phyloP scores from a whole-genome alignment of 164 flowering plant genomes.

The Nelumbo lutea region DNA sequence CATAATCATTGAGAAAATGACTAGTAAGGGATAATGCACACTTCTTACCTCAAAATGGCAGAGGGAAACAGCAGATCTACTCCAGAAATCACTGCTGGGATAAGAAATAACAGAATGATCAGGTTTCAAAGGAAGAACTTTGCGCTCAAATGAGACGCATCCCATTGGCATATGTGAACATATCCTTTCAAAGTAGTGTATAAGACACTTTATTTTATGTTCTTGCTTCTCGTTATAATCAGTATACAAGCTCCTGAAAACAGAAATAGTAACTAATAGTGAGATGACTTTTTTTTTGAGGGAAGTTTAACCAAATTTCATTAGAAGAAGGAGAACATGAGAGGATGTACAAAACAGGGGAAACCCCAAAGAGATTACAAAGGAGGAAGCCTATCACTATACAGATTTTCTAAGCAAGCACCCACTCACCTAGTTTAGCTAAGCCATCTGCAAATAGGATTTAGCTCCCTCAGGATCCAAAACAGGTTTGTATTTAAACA shows the following conservation, averaged over 20 bases:
- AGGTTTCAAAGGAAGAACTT: slow-evolving; percentile 57
- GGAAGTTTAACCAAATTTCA: no score
- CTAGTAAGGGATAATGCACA: neutral
- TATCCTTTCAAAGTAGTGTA: slow-evolving; percentile 85
- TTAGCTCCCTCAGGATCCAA: no score
- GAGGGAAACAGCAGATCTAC: slow-evolving; percentile 49
- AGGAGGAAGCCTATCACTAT: no score
- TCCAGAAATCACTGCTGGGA: slow-evolving; percentile 65
- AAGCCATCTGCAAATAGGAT: no score
- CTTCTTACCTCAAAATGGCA: slow-evolving; percentile 65
- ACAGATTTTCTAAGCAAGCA: no score
- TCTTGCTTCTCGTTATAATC: slow-evolving; percentile 44
- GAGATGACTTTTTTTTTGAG: neutral
- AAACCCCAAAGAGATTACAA: no score
- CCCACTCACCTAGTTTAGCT: no score
- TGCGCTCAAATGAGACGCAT: slow-evolving; percentile 78
- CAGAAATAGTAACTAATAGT: neutral
- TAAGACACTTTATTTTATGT: slow-evolving; percentile 69
- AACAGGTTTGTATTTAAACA: no score
- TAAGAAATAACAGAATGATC: slow-evolving; percentile 27
- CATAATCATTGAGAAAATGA: no score
- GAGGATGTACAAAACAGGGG: no score
- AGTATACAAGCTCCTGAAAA: slow-evolving; percentile 58
- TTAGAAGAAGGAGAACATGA: no score
- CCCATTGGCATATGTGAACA: slow-evolving; percentile 51